Evolutionary conservation across 176 grass and related monocot genomes (phyloP).

Genomic region (Triticum aestivum): DNA sequence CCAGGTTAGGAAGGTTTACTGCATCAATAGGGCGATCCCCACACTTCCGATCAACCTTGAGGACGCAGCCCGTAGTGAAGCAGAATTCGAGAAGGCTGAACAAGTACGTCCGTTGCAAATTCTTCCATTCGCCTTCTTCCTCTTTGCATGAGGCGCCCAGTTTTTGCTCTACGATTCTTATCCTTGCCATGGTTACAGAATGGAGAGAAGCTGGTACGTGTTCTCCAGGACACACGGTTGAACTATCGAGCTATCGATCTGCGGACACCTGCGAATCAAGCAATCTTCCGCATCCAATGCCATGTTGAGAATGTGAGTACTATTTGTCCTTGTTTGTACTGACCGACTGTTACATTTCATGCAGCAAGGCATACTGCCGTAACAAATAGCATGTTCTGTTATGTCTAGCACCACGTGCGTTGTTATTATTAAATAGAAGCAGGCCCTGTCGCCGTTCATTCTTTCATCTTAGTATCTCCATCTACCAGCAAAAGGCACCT

Average conservation of each 20-base stretch:
- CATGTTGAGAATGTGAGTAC: slow-evolving; percentile 74
- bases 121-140: background rate
- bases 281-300: slow-evolving; percentile 70
- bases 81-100: slow-evolving; percentile 73
- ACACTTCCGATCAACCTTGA: slow-evolving; percentile 86
- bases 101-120: slow-evolving; percentile 29
- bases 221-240: slow-evolving; percentile 84
- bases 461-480: background rate
- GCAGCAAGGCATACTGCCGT: background rate
- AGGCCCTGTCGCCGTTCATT: background rate
- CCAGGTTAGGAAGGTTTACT: slow-evolving; percentile 82
- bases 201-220: slow-evolving; percentile 82
- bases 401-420: background rate
- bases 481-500: too few species aligned
- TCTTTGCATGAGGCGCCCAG: background rate
- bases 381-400: background rate
- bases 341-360: slow-evolving; percentile 1
- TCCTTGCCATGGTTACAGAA: slow-evolving; percentile 34
- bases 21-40: slow-evolving; percentile 70
- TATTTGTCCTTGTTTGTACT: background rate
- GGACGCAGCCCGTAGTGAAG: slow-evolving; percentile 77
- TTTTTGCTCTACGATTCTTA: slow-evolving; percentile 7
- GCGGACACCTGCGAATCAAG: slow-evolving; percentile 71
- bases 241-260: slow-evolving; percentile 75
- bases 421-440: background rate